Percentiles rank a stretch among this genome's conserved stretches.
phyloP scores from a whole-genome alignment of 257 asterid genomes.

The Mitragyna speciosa region DNA sequence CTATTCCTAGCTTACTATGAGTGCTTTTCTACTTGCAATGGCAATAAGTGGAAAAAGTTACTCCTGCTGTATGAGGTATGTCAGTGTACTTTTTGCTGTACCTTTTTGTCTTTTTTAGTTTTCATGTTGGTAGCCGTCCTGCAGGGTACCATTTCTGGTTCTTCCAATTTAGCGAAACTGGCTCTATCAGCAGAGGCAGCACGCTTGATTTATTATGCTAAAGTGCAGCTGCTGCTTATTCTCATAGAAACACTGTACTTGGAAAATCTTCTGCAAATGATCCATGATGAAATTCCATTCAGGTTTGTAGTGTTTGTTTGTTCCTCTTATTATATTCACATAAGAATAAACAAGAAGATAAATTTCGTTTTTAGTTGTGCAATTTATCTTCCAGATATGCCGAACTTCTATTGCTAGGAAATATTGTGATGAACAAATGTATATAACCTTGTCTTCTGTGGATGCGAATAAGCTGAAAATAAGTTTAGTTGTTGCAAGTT shows the following conservation, averaged over 20 bases:
- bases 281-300: slow-evolving; percentile 79
- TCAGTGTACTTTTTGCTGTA: slow-evolving; percentile 11
- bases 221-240: slow-evolving; percentile 78
- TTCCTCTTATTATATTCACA: slow-evolving; percentile 1
- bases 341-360: background rate
- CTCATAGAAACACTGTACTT: slow-evolving; percentile 86
- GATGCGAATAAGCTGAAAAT: no score
- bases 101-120: slow-evolving; percentile 14
- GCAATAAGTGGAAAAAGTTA: slow-evolving; percentile 73
- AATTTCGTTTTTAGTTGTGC: background rate
- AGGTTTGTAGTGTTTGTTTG: slow-evolving; percentile 50
- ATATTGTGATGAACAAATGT: background rate
- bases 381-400: background rate
- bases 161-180: slow-evolving; percentile 72
- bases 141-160: slow-evolving; percentile 72
- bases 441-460: background rate
- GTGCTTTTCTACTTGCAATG: slow-evolving; percentile 65
- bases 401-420: background rate
- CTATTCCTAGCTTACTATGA: slow-evolving; percentile 81
- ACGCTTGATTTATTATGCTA: slow-evolving; percentile 61
- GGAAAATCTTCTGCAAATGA: slow-evolving; percentile 88
- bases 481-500: no score
- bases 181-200: slow-evolving; percentile 74
- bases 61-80: slow-evolving; percentile 78
- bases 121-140: slow-evolving; percentile 14